Evolutionary conservation across 129 eudicot genomes (phyloP), one percentile per base, ranked within the genome.

Genomic region (Flaveria sonorensis): DNA sequence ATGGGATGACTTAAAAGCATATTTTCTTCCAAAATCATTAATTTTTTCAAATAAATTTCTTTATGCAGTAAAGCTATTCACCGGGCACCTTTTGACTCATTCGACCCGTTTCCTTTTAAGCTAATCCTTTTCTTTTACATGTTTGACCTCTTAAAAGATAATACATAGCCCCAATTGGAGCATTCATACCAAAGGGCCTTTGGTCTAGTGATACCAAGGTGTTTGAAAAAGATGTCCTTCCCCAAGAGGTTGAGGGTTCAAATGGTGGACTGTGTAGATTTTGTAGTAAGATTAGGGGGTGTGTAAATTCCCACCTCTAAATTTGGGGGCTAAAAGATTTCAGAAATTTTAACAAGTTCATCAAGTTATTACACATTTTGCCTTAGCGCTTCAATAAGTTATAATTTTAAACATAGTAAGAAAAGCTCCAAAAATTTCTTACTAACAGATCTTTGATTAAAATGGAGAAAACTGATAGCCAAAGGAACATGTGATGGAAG

Each of bases 361-460:
- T 26, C 13, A 10, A 36, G 39, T 4, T 60, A 24, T 59, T 59
- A 70, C 39, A 69, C 28, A 69, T 69, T 8, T 69, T 21, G 30
- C 40, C 23, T n/a, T 24, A 15, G n/a, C 19, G 9, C 43, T 14
- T 48, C 15, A 23, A 1, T 23, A 26, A 50, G 45, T 48, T 50
- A n/a, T 70, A 15, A 48, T 15, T 47, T 70, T 24, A 69, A 70
- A 11, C 57, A 7, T 50, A 12, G 75, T 12, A 70, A 24, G 62
- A 23, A 26, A 24, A 53, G 20, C 24, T 51, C 24, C n/a, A 47
- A 16, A 45, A 47, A 6, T 23, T 24, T 20, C 53, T 47, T 15
- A 12, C 13, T 10, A 70, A 23, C 42, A 69, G 23, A 47, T 14
- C 20, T 50, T 47, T 70, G 57, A 70, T 24, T 28, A 16, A 24